phyloP scores from a whole-genome alignment of 768 basidiomycete species.

The Pholiota conissans region DNA sequence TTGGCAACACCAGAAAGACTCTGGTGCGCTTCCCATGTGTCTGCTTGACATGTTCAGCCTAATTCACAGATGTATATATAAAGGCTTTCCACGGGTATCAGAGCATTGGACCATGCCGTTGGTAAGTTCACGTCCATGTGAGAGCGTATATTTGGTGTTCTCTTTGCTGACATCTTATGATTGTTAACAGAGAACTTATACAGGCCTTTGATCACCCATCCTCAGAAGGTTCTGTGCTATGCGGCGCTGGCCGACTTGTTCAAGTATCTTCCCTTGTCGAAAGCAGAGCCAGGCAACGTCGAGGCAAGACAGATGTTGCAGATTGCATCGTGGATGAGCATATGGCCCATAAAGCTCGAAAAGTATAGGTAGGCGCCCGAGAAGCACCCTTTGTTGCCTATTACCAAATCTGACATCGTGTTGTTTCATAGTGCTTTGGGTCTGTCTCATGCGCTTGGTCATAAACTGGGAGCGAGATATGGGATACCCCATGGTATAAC shows the following conservation, averaged over 20 bases:
- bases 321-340: conserved; percentile 78
- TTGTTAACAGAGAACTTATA: conserved; percentile 59
- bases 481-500: conserved; percentile 82
- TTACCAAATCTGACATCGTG: neutral
- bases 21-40: conserved; percentile 46
- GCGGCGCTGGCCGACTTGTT: conserved; percentile 72
- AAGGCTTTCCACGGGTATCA: conserved; percentile 79
- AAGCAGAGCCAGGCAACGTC: conserved; percentile 55
- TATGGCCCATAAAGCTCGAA: conserved; percentile 65
- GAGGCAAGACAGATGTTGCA: conserved; percentile 68
- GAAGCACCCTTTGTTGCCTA: neutral
- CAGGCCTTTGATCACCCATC: conserved; percentile 51
- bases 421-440: conserved; percentile 58
- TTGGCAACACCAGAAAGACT: conserved; percentile 71
- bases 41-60: neutral
- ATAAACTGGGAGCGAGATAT: conserved; percentile 72
- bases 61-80: neutral
- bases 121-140: conserved; percentile 38
- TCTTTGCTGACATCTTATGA: neutral
- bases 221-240: conserved; percentile 64
- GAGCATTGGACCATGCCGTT: conserved; percentile 78
- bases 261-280: conserved; percentile 67
- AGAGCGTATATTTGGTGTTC: neutral
- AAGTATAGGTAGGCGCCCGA: conserved; percentile 45
- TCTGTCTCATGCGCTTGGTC: conserved; percentile 74